Base-by-base conservation (phyloP, 768 basidiomycete genomes). In the Clathrus columnatus region DNA sequence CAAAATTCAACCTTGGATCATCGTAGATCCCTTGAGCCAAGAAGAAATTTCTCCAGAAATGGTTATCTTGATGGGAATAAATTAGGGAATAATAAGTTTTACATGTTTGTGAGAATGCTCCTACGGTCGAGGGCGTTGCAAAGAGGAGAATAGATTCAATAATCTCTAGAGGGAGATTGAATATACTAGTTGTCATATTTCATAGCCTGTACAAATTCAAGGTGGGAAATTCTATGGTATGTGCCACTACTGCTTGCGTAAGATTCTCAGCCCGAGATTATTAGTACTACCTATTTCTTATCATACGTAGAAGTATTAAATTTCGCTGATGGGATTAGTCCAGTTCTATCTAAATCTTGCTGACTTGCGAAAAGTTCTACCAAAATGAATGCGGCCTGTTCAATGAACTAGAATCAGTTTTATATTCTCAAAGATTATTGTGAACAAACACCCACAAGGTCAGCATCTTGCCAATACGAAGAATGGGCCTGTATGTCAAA, bases 31-130 rank as follows among this genome's bases (percentile, higher is more conserved):
- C 44, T 48, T 69, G 77, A 0, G 68, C 54, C 32, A 84, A 75
- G 67, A 83, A 87, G 49, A 87, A 70, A 50, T 77, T 70, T 52
- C 82, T 80, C 85, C 85, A 90, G 36, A 90, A 74, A 63, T 80
- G 78, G 46, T 76, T 75, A 67, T 84, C 82, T 27, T 68, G 57
- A 29, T 71, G 57, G 18, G 69, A 63, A 61, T 81, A 79, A 46
- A 85, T 73, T 43, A 85, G 67, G 29, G 62, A 61, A 60, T 69
- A 69, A 17, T 80, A 76, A 6, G 68, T 60, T 20, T 70, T 72
- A 62, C 80, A 84, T 46, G 82, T 79, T 63, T 72, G 70, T 16
- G 83, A 70, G 64, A 86, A 83, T 23, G 73, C 64, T 18, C 80
- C 71, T 43, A 87, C 75, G 57, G 84, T 82, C 59, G 68, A 68